These are phyloP conservation scores for Zarea fungicola DNA, from an alignment of 2,329 filamentous ascomycete genomes.

Conservation along the genomic window DNA sequence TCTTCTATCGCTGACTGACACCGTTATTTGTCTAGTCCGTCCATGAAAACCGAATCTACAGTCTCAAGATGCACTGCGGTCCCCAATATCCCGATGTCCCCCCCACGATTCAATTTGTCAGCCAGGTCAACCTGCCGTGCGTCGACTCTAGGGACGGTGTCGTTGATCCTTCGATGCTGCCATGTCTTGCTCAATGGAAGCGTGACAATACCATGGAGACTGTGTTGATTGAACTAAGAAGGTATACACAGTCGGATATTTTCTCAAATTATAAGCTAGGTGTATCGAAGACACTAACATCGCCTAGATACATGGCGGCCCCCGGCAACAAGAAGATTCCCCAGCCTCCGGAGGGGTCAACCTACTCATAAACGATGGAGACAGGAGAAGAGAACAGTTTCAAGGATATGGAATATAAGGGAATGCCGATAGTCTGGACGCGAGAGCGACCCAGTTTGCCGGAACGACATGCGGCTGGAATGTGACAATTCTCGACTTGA, in stretches of 20 bases:
- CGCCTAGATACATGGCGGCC: slow-evolving; percentile 80
- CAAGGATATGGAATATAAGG: background rate
- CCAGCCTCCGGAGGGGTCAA: slow-evolving; percentile 82
- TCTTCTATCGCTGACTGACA: too few relatives aligned
- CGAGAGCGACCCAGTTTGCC: background rate
- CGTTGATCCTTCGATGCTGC: slow-evolving; percentile 79
- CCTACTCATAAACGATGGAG: slow-evolving; percentile 28
- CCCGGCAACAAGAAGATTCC: slow-evolving; percentile 90
- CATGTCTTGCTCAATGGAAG: slow-evolving; percentile 86
- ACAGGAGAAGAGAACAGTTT: too few relatives aligned
- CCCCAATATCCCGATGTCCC: slow-evolving; percentile 83
- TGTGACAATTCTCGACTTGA: background rate
- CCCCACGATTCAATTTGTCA: slow-evolving; percentile 87
- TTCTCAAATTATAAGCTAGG: background rate
- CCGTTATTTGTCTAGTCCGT: slow-evolving; percentile 61
- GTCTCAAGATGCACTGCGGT: slow-evolving; percentile 93
- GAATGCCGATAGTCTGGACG: background rate
- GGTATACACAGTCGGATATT: slow-evolving; percentile 40
- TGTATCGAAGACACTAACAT: background rate
- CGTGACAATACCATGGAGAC: slow-evolving; percentile 94
- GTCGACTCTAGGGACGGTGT: slow-evolving; percentile 75
- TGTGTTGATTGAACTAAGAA: slow-evolving; percentile 77
- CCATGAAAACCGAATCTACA: slow-evolving; percentile 99
- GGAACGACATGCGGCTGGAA: background rate
- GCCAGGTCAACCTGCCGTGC: slow-evolving; percentile 92